Evolutionary conservation across 2,329 filamentous ascomycete species (phyloP), one percentile per base, ranked within the genome.

Genomic region (Aspergillus sp.): DNA sequence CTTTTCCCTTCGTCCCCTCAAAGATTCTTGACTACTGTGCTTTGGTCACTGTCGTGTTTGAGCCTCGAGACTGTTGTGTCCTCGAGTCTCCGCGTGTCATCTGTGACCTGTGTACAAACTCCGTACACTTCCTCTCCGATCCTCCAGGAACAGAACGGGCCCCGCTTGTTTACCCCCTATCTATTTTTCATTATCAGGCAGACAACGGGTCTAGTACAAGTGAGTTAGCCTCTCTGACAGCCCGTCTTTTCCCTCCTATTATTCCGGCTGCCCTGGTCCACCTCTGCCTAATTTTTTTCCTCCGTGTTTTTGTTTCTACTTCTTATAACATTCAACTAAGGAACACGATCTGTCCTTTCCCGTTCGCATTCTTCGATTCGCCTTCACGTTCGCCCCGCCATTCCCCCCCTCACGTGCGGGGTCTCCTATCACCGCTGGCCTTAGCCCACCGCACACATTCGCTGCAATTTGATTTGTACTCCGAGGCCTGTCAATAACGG

Each of bases 381-480:
- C 39, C 22, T 51, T 50, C 18, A 14, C 20, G 45, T 39, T 52
- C 39, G 58, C 59, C 63, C 59, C 60, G 56, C 57, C 47, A 59
- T 58, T 29, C 29, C 57, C 52, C 51, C 55, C 53, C 61, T 65
- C 56, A 63, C 67, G 65, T 69, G 67, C 67, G 67, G 67, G 67
- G 67, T 62, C 54, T 58, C 39, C 52, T 65, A 61, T 60, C 56
- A 50, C 54, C 57, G 56, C 54, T 52, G 55, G 52, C 53, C 54
- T 58, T 49, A 67, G 60, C 60, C 59, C 62, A 63, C 64, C 63
- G 60, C 65, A 63, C 58, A 63, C 54, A 52, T 29, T 53, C 29
- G 18, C 42, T 55, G 31, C 42, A 57, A 52, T 52, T 45, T 54
- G 32, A 50, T 55, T 54, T 54, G 47, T 2, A 42, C 52, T 32